Evolutionary conservation across 1,139 yeast species (phyloP).

Genomic region (Yamadazyma atmosphaerica): DNA sequence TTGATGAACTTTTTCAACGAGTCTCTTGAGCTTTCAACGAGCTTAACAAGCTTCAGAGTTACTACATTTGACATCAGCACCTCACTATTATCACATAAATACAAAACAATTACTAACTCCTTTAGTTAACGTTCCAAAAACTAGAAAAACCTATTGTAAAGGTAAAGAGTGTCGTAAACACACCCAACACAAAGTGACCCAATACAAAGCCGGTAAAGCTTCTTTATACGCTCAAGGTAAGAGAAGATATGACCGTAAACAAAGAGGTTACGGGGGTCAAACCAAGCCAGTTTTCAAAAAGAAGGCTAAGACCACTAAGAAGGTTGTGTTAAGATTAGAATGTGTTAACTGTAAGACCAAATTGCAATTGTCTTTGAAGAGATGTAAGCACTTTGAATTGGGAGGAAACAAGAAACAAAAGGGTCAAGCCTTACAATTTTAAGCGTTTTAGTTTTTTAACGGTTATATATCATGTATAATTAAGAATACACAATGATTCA

Average conservation of each 20-base stretch:
- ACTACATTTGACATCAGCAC: no score
- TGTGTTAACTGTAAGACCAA: conserved; percentile 98
- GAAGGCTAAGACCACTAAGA: conserved; percentile 99
- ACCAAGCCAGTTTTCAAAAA: conserved; percentile 99
- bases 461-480: conserved; percentile 19
- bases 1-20: no score
- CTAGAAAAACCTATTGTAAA: conserved; percentile 99
- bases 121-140: conserved; percentile 99
- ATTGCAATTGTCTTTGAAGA: conserved; percentile 96
- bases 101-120: conserved; percentile 23
- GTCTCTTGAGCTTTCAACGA: no score
- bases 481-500: conserved; percentile 11
- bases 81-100: no score
- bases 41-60: no score
- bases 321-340: conserved; percentile 99
- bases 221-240: conserved; percentile 99
- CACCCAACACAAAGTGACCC: conserved; percentile 99
- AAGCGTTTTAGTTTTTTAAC: conserved; percentile 43
- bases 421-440: conserved; percentile 98
- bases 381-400: conserved; percentile 99
- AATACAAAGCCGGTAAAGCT: conserved; percentile 99
- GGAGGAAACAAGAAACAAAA: conserved; percentile 99
- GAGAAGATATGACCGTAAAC: conserved; percentile 99
- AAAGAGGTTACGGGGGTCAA: conserved; percentile 99
- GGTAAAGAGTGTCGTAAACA: conserved; percentile 99